Conservation (phyloP, 306 rosid species). For the Argentina anserina region DNA sequence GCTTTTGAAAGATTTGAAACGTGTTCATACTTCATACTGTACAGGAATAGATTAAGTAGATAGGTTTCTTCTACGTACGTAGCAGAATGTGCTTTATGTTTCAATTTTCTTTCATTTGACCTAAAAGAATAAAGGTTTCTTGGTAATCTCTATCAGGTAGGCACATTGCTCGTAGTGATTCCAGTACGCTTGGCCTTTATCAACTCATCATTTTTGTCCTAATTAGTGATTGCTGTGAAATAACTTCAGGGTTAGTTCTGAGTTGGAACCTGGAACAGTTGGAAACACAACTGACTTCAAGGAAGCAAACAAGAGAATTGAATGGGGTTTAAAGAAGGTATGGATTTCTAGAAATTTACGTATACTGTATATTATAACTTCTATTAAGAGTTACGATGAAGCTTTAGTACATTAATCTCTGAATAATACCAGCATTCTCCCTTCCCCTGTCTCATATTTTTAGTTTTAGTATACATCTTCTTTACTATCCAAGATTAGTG, state of each 20-base stretch:
- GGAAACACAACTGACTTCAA: constrained; percentile 84
- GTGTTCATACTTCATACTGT: background rate
- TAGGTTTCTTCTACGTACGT: background rate
- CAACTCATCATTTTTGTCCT: background rate
- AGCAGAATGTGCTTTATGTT: background rate
- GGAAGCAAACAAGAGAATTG: constrained; percentile 77
- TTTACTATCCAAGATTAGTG: constrained; percentile 19
- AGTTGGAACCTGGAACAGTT: constrained; percentile 79
- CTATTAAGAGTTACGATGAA: too few species aligned
- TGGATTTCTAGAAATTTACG: background rate
- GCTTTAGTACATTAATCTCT: too few species aligned
- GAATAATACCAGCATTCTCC: constrained; percentile 3
- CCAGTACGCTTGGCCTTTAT: background rate
- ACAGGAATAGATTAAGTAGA: background rate
- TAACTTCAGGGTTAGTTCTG: constrained; percentile 67
- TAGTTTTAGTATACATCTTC: background rate
- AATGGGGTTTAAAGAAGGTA: constrained; percentile 91
- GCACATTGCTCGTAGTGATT: background rate
- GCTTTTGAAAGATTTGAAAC: constrained; percentile 2
- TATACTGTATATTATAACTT: too few species aligned
- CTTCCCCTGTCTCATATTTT: constrained; percentile 10
- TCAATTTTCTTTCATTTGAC: background rate
- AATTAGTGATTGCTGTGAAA: background rate
- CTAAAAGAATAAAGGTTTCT: background rate
- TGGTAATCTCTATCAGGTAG: background rate